Base-by-base conservation (phyloP, 805 yeast genomes). In the Blastobotrys muscicola region DNA sequence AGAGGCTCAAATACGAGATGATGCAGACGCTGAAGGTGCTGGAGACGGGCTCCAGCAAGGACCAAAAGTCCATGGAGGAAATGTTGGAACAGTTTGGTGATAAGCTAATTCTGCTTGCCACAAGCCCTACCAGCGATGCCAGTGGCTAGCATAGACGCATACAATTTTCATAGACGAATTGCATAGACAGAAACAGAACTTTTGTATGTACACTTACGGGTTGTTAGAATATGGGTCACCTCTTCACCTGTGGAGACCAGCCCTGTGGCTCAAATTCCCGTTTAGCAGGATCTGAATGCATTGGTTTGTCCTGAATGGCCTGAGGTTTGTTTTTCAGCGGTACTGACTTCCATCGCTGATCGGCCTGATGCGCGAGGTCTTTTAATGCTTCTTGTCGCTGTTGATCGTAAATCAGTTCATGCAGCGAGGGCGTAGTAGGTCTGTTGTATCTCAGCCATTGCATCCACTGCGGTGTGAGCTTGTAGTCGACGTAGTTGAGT, bases 381-480 rank as follows among this genome's bases (percentile, higher is more conserved):
- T 75, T 73, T 49, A 84, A 66, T 11, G 65, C 66, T 34, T 66
- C 67, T 40, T 76, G 75, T 32, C 95, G 67, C 29, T 65, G 54
- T 52, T 75, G 68, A 51, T 85, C 94, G 2, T 62, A 64, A 1
- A 71, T 50, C 33, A 85, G 69, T 48, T 85, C 94, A 33, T 70
- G 66, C 14, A 85, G 53, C 0, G 78, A 67, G 0, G 95, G 95
- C 5, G 79, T 70, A 2, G 61, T 56, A 1, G 66, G 61, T 40
- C 92, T 68, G 2, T 84, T 77, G 51, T 75, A 67, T 42, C 90
- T 62, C 14, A 85, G 69, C 94, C 95, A 85, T 57, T 81, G 89
- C 33, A 74, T 66, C 94, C 95, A 85, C 57, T 39, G 52, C 50
- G 60, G 75, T 12, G 76, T 74, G 5, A 68, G 59, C 50, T 76